Percentiles rank a stretch among this genome's conserved stretches.
phyloP scores from a whole-genome alignment of 768 basidiomycete species.

The Panellus pusillus region DNA sequence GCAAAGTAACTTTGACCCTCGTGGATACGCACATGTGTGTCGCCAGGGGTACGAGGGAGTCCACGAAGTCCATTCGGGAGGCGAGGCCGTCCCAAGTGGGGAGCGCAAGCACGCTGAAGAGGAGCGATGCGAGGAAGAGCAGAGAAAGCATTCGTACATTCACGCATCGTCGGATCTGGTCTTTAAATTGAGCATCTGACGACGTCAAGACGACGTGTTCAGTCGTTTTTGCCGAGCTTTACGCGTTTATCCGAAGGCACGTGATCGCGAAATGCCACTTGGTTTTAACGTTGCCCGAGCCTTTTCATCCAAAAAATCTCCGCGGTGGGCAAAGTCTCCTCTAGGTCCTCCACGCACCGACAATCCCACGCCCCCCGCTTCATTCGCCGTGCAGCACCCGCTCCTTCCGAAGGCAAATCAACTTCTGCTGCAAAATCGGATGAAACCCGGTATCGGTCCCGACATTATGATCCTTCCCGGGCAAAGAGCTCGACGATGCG shows the following conservation, averaged over 20 bases:
- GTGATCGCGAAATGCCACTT: not conserved
- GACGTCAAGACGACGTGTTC: not conserved
- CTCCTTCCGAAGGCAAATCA: not conserved
- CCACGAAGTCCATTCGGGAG: slow-evolving; percentile 34
- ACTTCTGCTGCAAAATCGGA: slow-evolving; percentile 13
- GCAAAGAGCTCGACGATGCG: slow-evolving; percentile 30
- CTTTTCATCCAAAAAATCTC: not conserved
- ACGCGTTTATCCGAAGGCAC: not conserved
- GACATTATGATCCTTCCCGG: slow-evolving; percentile 38
- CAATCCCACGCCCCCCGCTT: slow-evolving; percentile 3
- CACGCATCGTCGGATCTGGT: no score
- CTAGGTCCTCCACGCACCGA: not conserved
- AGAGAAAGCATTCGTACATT: slow-evolving; percentile 13
- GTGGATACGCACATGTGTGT: slow-evolving; percentile 31
- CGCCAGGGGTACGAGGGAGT: slow-evolving; percentile 42
- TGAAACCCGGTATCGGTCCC: slow-evolving; percentile 35
- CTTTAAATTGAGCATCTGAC: no score
- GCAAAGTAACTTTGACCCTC: not conserved
- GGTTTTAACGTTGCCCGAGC: not conserved
- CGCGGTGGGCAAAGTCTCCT: slow-evolving; percentile 11
- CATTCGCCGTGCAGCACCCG: slow-evolving; percentile 10
- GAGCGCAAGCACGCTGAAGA: slow-evolving; percentile 30
- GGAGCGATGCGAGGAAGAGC: slow-evolving; percentile 21
- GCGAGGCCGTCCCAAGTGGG: slow-evolving; percentile 45
- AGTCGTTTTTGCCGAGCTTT: slow-evolving; percentile 10